Evolutionary conservation across 139 green algal genomes (phyloP), one percentile per base, ranked within the genome.

Genomic region (Chloropicon primus): DNA sequence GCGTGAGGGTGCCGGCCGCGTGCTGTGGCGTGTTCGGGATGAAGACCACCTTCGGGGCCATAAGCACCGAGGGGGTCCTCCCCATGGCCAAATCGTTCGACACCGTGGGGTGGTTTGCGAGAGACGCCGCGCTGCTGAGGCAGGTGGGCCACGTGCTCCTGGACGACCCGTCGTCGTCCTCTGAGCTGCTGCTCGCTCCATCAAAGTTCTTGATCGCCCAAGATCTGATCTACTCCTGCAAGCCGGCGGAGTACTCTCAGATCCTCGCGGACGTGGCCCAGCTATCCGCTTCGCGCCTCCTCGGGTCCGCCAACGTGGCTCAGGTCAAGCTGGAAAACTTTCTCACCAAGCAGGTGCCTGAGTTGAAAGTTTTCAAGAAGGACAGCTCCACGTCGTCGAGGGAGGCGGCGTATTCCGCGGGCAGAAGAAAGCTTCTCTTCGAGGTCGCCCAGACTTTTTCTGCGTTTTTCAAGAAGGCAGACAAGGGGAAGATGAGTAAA

Each of bases 71-170:
- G 71, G 71, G 71, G 17, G 71, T 74, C 23, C 3, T 21, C 5
- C 71, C 71, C 3, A 10, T 74, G 5, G 23, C 71, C 5, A 26
- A 74, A 17, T 62, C 41, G 10, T 62, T 62, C 17, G 41, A 62
- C 41, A n/a, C 41, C 10, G 41, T 62, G 10, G 41, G 41, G 10
- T 17, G 5, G 10, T 91, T 93, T 78, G 84, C 91, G 10, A 72
- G 83, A 26, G 82, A 92, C 54, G 74, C 87, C 0, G 27, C 26
- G 2, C n/a, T 89, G 5, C 76, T 95, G 26, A 54, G 78, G 1
- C 27, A 29, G 0, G 87, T 80, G 0, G 89, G 84, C 17, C 21
- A 77, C 5, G 90, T 90, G 25, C 82, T 94, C 26, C 78, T 94
- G 29, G 54, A 82, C 2, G 41, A 5, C 17, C 10, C 41, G 41